Percentiles rank a stretch among this genome's conserved stretches.
phyloP scores from a whole-genome alignment of 768 basidiomycete species.

The Collybia nuda region DNA sequence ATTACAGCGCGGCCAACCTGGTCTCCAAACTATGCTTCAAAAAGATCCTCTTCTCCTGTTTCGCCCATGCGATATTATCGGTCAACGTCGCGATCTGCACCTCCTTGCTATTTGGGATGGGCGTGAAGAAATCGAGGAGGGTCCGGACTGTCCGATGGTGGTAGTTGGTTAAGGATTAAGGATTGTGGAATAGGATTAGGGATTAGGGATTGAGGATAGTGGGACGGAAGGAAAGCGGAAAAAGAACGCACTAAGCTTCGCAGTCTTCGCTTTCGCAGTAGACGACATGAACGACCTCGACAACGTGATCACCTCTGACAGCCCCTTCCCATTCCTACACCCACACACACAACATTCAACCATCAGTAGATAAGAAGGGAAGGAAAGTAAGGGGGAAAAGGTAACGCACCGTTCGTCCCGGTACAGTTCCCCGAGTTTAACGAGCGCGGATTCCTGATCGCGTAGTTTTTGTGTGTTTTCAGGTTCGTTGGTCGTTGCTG shows the following conservation, averaged over 20 bases:
- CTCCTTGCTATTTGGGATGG: constrained; percentile 72
- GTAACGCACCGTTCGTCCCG: constrained; percentile 70
- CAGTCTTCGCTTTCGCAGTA: constrained; percentile 97
- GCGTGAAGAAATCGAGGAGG: constrained; percentile 84
- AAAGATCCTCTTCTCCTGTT: constrained; percentile 90
- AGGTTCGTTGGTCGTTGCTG: constrained; percentile 25
- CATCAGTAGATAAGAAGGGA: too few species aligned
- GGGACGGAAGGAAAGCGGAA: not conserved
- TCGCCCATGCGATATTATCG: constrained; percentile 94
- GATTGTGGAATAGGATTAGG: not conserved
- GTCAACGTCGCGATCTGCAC: constrained; percentile 83
- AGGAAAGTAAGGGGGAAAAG: too few species aligned
- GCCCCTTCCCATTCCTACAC: constrained; percentile 79
- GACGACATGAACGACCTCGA: constrained; percentile 87
- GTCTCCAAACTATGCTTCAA: constrained; percentile 93
- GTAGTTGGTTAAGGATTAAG: not conserved
- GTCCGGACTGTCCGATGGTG: constrained; percentile 77
- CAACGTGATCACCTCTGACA: constrained; percentile 83
- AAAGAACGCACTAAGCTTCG: constrained; percentile 79
- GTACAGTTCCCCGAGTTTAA: constrained; percentile 85
- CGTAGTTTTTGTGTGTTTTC: constrained; percentile 61
- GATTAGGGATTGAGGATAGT: not conserved
- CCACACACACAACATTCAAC: too few species aligned
- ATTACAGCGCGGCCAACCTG: constrained; percentile 74
- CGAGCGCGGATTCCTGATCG: constrained; percentile 83